Percentiles rank a stretch among this genome's conserved stretches.
These are phyloP conservation scores for Xylaria castorea DNA, from an alignment of 495 filamentous ascomycete genomes.

Conservation along the genomic window DNA sequence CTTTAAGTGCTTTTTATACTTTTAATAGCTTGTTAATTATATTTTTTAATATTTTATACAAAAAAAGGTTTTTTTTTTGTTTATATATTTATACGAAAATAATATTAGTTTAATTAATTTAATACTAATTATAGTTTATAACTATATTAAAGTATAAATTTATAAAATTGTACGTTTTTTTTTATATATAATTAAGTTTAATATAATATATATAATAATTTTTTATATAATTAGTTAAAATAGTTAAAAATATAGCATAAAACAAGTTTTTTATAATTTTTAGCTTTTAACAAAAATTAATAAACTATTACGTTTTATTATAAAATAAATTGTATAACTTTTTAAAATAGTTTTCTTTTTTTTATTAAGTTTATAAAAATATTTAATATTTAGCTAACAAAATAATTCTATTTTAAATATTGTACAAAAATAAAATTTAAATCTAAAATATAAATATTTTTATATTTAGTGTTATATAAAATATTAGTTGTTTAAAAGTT, in stretches of 20 bases:
- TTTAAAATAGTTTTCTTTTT: no score
- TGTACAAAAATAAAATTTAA: neutral
- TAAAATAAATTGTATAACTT: neutral
- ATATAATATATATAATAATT: neutral
- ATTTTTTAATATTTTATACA: neutral
- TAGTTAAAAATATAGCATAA: neutral
- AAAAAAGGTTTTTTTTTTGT: neutral
- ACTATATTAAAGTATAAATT: neutral
- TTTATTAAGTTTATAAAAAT: neutral
- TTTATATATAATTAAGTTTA: neutral
- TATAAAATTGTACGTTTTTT: neutral
- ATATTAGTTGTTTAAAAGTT: neutral
- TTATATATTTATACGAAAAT: neutral
- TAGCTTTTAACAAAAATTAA: neutral
- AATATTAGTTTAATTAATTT: neutral
- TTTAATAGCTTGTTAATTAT: no score
- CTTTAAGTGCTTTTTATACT: neutral
- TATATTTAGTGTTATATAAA: neutral
- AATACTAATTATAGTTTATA: slow-evolving; percentile 4
- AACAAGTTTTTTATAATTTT: neutral
- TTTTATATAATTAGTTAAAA: neutral
- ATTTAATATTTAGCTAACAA: neutral
- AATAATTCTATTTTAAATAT: neutral
- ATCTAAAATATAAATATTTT: neutral
- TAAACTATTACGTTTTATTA: neutral